A percentile compares a stretch with the other conserved stretches of the same genome.
Conservation (phyloP, 257 asterid species). For the Thymus mandschuricus region DNA sequence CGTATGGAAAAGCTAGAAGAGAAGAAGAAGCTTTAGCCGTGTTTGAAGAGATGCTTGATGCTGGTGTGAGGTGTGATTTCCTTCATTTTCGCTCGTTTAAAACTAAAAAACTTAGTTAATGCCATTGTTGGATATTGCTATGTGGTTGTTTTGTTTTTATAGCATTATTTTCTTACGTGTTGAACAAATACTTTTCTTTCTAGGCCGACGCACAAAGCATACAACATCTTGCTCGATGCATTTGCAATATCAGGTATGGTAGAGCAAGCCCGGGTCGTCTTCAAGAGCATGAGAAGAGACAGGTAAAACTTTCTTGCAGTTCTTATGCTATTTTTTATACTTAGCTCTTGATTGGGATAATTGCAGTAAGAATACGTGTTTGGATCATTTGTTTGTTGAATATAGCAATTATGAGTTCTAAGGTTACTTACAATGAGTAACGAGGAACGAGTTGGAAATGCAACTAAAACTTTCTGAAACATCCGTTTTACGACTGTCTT, state of each 20-base stretch:
- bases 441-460: neutral
- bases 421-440: no score
- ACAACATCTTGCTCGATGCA: constrained; percentile 94
- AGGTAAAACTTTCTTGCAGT: constrained; percentile 44
- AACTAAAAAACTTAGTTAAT: neutral
- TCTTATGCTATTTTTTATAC: neutral
- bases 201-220: constrained; percentile 96
- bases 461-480: neutral
- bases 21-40: constrained; percentile 98
- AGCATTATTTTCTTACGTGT: constrained; percentile 8
- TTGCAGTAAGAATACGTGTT: no score
- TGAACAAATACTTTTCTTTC: constrained; percentile 25
- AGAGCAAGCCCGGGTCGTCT: constrained; percentile 83
- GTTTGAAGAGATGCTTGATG: constrained; percentile 99
- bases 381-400: neutral
- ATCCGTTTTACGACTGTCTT: neutral
- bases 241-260: constrained; percentile 99
- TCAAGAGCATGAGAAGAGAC: constrained; percentile 99
- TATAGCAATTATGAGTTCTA: neutral
- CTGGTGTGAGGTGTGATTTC: constrained; percentile 78
- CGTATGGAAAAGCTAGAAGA: constrained; percentile 97
- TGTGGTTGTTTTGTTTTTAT: neutral
- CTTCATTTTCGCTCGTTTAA: constrained; percentile 16
- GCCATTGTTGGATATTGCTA: constrained; percentile 16
- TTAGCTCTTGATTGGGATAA: constrained; percentile 13